Evolutionary conservation across 1,284 basidiomycete species (phyloP).

Genomic region (Ganoderma lucidum): DNA sequence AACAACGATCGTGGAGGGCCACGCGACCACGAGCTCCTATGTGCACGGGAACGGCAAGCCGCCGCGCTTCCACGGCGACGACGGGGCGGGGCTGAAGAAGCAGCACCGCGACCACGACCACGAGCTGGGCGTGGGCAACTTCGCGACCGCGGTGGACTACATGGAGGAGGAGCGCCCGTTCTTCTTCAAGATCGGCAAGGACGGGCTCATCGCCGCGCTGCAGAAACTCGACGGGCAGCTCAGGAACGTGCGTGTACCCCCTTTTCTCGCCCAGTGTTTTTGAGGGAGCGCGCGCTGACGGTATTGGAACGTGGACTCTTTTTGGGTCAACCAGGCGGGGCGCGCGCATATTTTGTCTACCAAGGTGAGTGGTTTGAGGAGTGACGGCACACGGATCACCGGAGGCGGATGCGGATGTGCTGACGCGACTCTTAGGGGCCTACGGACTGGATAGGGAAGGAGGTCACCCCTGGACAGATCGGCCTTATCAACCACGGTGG

Average conservation of each 20-base stretch:
- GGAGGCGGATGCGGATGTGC: background rate
- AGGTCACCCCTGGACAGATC: constrained; percentile 70
- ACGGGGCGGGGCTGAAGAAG: constrained; percentile 19
- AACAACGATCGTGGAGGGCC: constrained; percentile 36
- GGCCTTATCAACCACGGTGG: constrained; percentile 83
- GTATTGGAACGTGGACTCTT: background rate
- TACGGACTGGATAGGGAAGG: constrained; percentile 72
- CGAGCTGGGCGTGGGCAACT: constrained; percentile 19
- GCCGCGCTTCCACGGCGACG: constrained; percentile 17
- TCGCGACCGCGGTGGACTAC: constrained; percentile 40
- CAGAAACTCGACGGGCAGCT: constrained; percentile 71
- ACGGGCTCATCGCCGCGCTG: constrained; percentile 68
- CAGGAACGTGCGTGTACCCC: constrained; percentile 47
- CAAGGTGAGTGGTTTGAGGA: constrained; percentile 38
- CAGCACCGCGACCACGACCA: background rate
- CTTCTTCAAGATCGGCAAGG: constrained; percentile 70
- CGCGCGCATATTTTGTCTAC: constrained; percentile 54
- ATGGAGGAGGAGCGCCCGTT: constrained; percentile 62
- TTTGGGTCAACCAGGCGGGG: constrained; percentile 51
- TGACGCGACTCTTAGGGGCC: constrained; percentile 49
- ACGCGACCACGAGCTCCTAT: constrained; percentile 18
- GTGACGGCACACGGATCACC: background rate
- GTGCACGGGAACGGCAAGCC: constrained; percentile 17
- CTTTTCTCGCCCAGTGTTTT: background rate
- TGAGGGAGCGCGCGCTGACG: background rate